These are phyloP conservation scores for Suillus spraguei DNA, from an alignment of 768 basidiomycete species.

Conservation along the genomic window DNA sequence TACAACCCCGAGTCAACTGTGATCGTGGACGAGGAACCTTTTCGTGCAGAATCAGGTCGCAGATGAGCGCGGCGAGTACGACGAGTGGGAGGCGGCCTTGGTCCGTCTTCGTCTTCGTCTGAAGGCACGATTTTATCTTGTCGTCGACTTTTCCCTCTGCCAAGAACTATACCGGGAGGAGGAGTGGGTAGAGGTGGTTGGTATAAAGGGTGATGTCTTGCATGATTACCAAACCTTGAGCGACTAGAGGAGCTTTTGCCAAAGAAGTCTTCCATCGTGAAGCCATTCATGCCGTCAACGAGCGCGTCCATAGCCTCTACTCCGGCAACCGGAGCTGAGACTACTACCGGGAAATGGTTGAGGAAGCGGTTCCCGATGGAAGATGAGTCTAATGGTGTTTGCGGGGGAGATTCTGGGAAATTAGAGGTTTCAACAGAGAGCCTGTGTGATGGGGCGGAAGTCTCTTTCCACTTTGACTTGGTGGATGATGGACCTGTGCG, in stretches of 20 bases:
- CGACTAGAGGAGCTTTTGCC: conserved; percentile 46
- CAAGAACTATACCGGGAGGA: conserved; percentile 77
- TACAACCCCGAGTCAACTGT: conserved; percentile 25
- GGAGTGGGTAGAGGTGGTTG: conserved; percentile 85
- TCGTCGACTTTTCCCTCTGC: conserved; percentile 41
- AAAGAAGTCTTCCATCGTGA: conserved; percentile 56
- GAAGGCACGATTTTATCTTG: conserved; percentile 40
- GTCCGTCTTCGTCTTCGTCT: conserved; percentile 52
- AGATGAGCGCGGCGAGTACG: conserved; percentile 18
- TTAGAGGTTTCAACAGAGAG: conserved; percentile 68
- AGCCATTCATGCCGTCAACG: conserved; percentile 87
- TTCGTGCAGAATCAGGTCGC: conserved; percentile 27
- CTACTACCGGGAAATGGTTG: conserved; percentile 62
- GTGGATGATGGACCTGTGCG: conserved; percentile 57
- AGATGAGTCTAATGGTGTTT: conserved; percentile 60
- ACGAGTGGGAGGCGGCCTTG: conserved; percentile 15
- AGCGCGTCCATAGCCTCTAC: conserved; percentile 89
- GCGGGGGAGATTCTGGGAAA: conserved; percentile 71
- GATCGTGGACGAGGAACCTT: conserved; percentile 33
- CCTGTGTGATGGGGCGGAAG: conserved; percentile 53
- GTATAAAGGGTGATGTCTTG: conserved; percentile 72
- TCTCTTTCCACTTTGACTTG: conserved; percentile 44
- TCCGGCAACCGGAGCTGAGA: conserved; percentile 75
- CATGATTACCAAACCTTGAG: conserved; percentile 58
- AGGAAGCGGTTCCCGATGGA: conserved; percentile 24